Percentiles rank a stretch among this genome's conserved stretches.
Conservation (phyloP, 352 stramenopile species). For the Globisporangium carolinianum region DNA sequence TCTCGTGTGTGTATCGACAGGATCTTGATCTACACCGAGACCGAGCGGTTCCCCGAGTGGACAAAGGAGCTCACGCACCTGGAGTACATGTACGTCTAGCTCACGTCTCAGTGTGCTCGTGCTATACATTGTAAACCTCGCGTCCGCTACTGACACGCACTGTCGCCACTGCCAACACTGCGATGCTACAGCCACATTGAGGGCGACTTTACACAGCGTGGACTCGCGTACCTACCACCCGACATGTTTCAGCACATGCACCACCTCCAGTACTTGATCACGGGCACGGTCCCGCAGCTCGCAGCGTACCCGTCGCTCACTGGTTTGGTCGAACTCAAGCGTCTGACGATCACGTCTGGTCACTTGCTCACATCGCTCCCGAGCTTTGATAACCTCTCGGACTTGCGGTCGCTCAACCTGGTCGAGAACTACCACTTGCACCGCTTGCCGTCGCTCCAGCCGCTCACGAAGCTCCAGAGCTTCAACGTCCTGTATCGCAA, state of each 20-base stretch:
- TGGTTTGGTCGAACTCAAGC: constrained; percentile 3
- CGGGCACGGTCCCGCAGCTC: constrained; percentile 12
- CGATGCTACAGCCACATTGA: constrained; percentile 11
- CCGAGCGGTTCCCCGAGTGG: constrained; percentile 13
- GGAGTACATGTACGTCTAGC: constrained; percentile 12
- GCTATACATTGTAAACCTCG: no score
- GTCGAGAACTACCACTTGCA: constrained; percentile 10
- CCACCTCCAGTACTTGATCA: constrained; percentile 9
- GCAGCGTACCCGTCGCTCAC: constrained; percentile 6
- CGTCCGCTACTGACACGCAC: not conserved
- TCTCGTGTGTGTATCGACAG: not conserved
- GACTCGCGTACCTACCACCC: constrained; percentile 10
- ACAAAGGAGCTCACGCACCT: constrained; percentile 7
- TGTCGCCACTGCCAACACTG: not conserved
- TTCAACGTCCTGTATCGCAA: constrained; percentile 16
- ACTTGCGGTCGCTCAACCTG: constrained; percentile 9
- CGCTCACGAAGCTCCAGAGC: constrained; percentile 1
- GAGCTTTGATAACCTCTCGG: constrained; percentile 9
- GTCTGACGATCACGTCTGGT: constrained; percentile 4
- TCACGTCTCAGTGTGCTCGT: not conserved
- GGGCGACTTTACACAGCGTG: constrained; percentile 10
- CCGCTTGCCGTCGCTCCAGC: constrained; percentile 3
- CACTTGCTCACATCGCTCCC: constrained; percentile 5
- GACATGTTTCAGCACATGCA: constrained; percentile 12
- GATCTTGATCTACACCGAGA: constrained; percentile 17